These are phyloP conservation scores for Sporisorium iseilematis-ciliati DNA, from an alignment of 1,284 basidiomycete species.

Conservation along the genomic window DNA sequence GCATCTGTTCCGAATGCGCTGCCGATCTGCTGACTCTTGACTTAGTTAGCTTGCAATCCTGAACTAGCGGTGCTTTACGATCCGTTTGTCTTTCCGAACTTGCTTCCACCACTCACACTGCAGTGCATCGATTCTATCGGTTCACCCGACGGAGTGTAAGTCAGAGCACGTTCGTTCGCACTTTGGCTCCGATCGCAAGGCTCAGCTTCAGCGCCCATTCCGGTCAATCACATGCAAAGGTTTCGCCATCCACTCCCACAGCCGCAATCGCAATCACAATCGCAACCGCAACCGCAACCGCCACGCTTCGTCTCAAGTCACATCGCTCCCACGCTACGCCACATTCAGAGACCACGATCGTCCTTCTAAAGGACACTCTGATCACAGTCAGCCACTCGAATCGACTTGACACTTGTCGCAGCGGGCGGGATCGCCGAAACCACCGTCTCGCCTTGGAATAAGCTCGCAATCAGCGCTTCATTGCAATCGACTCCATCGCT, in stretches of 20 bases:
- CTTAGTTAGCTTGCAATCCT: neutral
- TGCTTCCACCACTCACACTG: neutral
- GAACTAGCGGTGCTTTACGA: neutral
- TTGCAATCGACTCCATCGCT: no score
- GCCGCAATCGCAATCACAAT: no score
- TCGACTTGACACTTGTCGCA: neutral
- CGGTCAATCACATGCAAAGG: neutral
- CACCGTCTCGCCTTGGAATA: neutral
- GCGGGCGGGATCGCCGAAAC: neutral
- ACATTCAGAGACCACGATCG: neutral
- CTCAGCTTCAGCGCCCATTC: no score
- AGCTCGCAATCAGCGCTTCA: neutral
- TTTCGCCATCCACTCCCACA: neutral
- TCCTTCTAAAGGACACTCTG: neutral
- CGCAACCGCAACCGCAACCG: neutral
- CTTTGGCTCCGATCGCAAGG: neutral
- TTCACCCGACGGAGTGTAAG: neutral
- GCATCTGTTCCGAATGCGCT: slow-evolving; percentile 1
- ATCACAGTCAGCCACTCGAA: neutral
- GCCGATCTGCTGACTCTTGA: slow-evolving; percentile 3
- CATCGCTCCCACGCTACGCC: neutral
- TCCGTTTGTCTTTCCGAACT: neutral
- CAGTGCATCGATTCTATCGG: neutral
- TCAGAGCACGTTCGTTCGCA: neutral
- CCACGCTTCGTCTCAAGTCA: neutral